These are phyloP conservation scores for Lumnitzera racemosa DNA, from an alignment of 345 rosid species.

Conservation along the genomic window DNA sequence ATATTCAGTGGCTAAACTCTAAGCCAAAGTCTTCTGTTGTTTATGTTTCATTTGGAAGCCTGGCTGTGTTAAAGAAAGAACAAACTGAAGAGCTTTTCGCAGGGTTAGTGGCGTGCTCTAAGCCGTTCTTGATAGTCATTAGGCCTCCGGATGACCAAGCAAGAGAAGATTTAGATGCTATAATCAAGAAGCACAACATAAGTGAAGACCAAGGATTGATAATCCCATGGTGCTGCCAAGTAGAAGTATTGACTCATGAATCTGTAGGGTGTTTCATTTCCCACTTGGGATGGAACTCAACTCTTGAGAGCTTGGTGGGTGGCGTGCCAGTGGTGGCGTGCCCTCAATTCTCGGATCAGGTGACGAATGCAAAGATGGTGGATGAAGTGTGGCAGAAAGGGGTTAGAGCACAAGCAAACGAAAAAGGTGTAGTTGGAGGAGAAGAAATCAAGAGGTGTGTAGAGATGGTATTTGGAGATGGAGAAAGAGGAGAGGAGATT, in stretches of 20 bases:
- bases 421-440: conserved; percentile 15
- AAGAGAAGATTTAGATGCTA: neutral
- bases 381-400: conserved; percentile 26
- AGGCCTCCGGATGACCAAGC: conserved; percentile 1
- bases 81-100: conserved; percentile 23
- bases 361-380: conserved; percentile 24
- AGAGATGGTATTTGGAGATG: conserved; percentile 24
- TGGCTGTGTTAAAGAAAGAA: conserved; percentile 10
- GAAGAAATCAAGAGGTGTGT: conserved; percentile 29
- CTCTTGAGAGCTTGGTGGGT: conserved; percentile 24
- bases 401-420: conserved; percentile 5
- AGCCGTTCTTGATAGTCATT: conserved; percentile 28
- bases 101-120: conserved; percentile 6
- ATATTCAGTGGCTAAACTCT: conserved; percentile 34
- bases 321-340: conserved; percentile 25
- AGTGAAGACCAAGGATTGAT: conserved; percentile 13
- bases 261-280: conserved; percentile 30
- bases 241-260: conserved; percentile 28
- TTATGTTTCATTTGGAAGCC: conserved; percentile 33
- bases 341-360: conserved; percentile 28
- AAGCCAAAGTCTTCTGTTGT: conserved; percentile 23
- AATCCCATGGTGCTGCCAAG: conserved; percentile 34
- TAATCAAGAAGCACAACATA: neutral
- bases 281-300: conserved; percentile 40
- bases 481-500: conserved; percentile 11